Evolutionary conservation across 2,329 filamentous ascomycete species (phyloP), one percentile per base, ranked within the genome.

Genomic region (Pezicula carpinea): DNA sequence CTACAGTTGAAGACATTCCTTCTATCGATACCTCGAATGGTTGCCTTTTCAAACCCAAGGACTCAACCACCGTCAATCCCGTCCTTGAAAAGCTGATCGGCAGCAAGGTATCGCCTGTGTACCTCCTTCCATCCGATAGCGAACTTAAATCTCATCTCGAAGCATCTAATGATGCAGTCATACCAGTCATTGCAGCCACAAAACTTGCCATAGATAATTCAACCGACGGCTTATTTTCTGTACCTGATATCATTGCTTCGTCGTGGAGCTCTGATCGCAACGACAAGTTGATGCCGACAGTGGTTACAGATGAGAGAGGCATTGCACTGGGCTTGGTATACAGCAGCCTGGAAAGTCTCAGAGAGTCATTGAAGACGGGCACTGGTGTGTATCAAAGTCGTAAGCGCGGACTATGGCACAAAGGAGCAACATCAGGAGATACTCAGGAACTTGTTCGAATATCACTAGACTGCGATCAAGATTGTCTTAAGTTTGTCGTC

Each of bases 321-420:
- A 74, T 87, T 17, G 88, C 89, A 7, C 73, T 99, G 13, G 93
- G 93, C 1, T 71, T 99, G 54, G 93, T 96, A 15, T 99, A 96
- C 74, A 96, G 91, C 68, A 96, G 88, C 62, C 82, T 87, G 53
- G 88, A 95, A 66, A 97, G 92, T 64, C 82, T 99, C 29, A 75
- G 82, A 7, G 92, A 95, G 70, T 92, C 92, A 32, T 65, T 99
- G 51, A 81, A 80, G 60, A 95, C 89, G 6, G 83, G 84, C 17
- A 76, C 78, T 11, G 63, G 93, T 26, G 92, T 97, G 32, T 99
- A 99, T 66, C 90, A 96, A 69, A 97, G 92, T 71, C 80, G 93
- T 44, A 97, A 96, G 74, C 81, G 93, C 38, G 93, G 93, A 0
- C 70, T 99, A 22, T 99, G 93, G 93, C 86, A 95, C 68, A 99